A percentile compares a stretch with the other conserved stretches of the same genome.
These are phyloP conservation scores for Beauveria varroae DNA, from an alignment of 2,329 filamentous ascomycete species.

Conservation along the genomic window DNA sequence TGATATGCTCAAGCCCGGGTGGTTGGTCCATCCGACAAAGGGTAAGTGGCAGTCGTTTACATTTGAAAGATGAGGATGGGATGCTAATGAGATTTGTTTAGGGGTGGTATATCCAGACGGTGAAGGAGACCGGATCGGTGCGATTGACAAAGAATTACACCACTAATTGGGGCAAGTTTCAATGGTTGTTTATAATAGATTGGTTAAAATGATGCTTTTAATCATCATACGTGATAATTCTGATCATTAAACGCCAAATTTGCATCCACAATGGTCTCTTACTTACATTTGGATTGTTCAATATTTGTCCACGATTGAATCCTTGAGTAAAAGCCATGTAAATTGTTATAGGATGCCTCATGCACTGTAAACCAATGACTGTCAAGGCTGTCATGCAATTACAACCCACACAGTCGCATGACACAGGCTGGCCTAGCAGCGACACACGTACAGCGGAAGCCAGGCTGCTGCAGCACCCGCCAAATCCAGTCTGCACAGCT, in stretches of 20 bases:
- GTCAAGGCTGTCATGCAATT: neutral
- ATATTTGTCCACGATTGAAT: no score
- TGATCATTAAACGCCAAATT: no score
- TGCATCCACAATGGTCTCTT: neutral
- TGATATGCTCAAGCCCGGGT: constrained; percentile 6
- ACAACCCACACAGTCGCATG: neutral
- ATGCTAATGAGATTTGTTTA: neutral
- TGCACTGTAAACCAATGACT: neutral
- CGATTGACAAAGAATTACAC: constrained; percentile 7
- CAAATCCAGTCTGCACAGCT: neutral
- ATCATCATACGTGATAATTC: neutral
- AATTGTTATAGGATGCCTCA: neutral
- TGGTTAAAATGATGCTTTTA: neutral
- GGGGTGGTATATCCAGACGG: constrained; percentile 1
- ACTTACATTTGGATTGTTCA: no score
- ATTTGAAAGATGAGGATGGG: neutral
- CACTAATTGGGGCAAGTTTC: neutral
- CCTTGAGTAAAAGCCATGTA: neutral
- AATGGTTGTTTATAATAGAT: neutral
- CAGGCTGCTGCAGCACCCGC: neutral
- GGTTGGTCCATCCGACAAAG: constrained; percentile 9
- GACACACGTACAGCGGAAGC: neutral
- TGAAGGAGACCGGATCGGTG: constrained; percentile 1
- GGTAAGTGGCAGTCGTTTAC: neutral
- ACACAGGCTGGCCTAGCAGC: neutral